Evolutionary conservation across 2,329 filamentous ascomycete genomes (phyloP).

Genomic region (Neonectria punicea): DNA sequence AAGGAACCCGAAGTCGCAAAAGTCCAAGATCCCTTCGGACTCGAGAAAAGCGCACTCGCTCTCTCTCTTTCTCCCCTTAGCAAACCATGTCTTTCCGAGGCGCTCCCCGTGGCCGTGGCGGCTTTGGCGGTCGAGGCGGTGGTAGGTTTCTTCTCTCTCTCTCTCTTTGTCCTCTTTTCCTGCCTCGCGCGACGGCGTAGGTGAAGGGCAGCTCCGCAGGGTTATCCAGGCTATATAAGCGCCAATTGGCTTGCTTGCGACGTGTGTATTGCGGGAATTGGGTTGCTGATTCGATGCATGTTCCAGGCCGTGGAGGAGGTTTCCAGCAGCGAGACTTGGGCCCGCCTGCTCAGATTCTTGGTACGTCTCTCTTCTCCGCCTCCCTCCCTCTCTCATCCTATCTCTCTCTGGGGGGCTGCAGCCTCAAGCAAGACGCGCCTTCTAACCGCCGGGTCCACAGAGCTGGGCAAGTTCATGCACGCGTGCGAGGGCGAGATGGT

Average conservation of each 20-base stretch:
- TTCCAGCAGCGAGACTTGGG: slow-evolving; percentile 54
- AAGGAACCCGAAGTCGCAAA: neutral
- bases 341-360: slow-evolving; percentile 51
- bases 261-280: neutral
- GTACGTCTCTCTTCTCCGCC: slow-evolving; percentile 39
- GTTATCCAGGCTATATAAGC: neutral
- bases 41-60: slow-evolving; percentile 12
- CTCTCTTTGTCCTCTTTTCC: neutral
- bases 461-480: slow-evolving; percentile 95
- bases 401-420: no score
- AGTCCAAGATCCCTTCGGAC: slow-evolving; percentile 2
- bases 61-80: slow-evolving; percentile 8
- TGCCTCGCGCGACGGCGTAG: neutral
- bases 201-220: neutral
- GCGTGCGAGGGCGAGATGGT: slow-evolving; percentile 98
- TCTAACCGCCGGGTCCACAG: slow-evolving; percentile 49
- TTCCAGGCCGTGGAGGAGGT: slow-evolving; percentile 50
- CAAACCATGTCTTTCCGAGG: slow-evolving; percentile 54
- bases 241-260: slow-evolving; percentile 3
- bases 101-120: slow-evolving; percentile 49
- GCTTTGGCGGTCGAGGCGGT: slow-evolving; percentile 50
- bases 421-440: no score
- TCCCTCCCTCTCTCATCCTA: neutral
- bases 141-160: slow-evolving; percentile 40
- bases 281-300: slow-evolving; percentile 30